Evolutionary conservation across 805 yeast genomes (phyloP).

Genomic region (Metschnikowia colocasiae): DNA sequence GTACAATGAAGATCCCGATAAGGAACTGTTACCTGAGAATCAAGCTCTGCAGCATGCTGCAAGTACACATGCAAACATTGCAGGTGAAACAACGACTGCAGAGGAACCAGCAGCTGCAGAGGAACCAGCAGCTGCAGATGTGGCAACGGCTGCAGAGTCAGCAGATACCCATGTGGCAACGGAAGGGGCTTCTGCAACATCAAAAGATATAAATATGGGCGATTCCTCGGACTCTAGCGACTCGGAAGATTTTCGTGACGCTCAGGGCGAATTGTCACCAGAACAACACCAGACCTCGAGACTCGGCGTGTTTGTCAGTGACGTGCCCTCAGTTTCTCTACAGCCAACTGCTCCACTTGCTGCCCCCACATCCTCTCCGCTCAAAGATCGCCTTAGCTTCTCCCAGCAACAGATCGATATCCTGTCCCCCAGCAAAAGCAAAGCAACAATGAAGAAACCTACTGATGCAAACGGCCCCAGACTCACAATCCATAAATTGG

Average conservation of each 20-base stretch:
- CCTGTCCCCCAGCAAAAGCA: conserved; percentile 30
- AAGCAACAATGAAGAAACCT: conserved; percentile 15
- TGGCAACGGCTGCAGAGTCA: background rate
- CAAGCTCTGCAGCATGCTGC: background rate
- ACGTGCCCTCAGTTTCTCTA: background rate
- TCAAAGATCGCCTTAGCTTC: conserved; percentile 21
- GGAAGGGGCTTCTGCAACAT: background rate
- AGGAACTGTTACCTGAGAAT: background rate
- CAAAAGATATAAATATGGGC: background rate
- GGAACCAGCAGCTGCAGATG: background rate
- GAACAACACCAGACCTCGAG: background rate
- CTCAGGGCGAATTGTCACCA: background rate
- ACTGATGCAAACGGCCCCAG: conserved; percentile 42
- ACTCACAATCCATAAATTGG: conserved; percentile 69
- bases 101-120: background rate
- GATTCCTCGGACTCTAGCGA: background rate
- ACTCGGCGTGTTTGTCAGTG: background rate
- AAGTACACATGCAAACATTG: background rate
- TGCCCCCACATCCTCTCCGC: background rate
- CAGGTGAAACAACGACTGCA: background rate
- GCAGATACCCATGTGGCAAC: background rate
- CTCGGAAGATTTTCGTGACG: conserved; percentile 1
- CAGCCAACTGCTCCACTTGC: background rate
- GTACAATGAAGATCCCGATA: background rate
- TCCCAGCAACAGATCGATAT: conserved; percentile 22